Conservation (phyloP, 2,329 filamentous ascomycete species). For the Acrocalymma vagum region DNA sequence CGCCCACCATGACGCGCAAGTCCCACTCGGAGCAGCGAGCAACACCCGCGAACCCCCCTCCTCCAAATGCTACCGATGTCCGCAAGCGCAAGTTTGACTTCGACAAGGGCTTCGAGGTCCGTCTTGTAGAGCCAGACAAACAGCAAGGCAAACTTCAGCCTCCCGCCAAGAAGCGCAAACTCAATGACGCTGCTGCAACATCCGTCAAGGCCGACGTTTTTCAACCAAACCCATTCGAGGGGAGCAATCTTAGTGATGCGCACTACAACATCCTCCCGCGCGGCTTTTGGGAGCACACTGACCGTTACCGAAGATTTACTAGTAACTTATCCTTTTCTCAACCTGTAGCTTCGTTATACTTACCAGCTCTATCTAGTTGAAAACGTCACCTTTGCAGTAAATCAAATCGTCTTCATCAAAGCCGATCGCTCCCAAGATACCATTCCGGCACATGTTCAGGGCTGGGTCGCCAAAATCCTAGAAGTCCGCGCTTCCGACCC, state of each 20-base stretch:
- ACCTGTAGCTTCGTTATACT: background rate
- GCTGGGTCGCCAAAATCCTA: constrained; percentile 79
- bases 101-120: no score
- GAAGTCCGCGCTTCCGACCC: constrained; percentile 77
- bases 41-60: no score
- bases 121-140: no score
- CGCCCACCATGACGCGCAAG: no score
- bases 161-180: constrained; percentile 13
- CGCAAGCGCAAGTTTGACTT: no score
- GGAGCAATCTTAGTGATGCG: constrained; percentile 17
- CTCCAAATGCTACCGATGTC: no score
- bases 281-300: constrained; percentile 30
- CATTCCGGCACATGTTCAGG: constrained; percentile 34
- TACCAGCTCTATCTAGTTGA: constrained; percentile 41
- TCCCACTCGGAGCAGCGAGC: no score
- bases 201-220: constrained; percentile 15
- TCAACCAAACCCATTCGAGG: constrained; percentile 27
- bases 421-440: constrained; percentile 36
- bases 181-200: constrained; percentile 23
- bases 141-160: background rate
- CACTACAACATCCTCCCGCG: constrained; percentile 26
- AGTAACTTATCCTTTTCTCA: constrained; percentile 16
- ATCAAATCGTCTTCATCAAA: constrained; percentile 52
- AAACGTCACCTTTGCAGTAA: constrained; percentile 49
- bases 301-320: constrained; percentile 29